Conservation (phyloP, 1,284 basidiomycete genomes). For the Neotropicomus parvogracilis region DNA sequence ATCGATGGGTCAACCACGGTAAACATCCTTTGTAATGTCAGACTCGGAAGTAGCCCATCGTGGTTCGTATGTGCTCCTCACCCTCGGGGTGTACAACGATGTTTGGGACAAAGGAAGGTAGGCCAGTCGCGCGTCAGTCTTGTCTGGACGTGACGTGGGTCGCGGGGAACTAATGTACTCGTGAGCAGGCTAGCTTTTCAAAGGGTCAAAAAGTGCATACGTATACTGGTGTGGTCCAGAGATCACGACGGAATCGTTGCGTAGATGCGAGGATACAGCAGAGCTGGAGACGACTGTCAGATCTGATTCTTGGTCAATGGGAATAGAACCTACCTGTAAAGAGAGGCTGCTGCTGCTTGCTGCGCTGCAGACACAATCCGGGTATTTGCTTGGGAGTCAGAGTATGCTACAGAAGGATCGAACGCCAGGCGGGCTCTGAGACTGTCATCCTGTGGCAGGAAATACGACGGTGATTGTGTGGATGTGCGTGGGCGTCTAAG, state of each 20-base stretch:
- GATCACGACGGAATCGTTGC: slow-evolving; percentile 1
- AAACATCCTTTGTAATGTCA: slow-evolving; percentile 23
- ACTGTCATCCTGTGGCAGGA: not conserved
- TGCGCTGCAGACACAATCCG: slow-evolving; percentile 3
- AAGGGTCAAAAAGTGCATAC: slow-evolving; percentile 22
- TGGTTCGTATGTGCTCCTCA: slow-evolving; percentile 8
- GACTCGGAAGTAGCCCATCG: slow-evolving; percentile 31
- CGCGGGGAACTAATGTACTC: slow-evolving; percentile 15
- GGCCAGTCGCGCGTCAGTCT: not conserved
- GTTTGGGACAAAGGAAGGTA: not conserved
- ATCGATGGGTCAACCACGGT: slow-evolving; percentile 14
- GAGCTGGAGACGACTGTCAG: slow-evolving; percentile 34
- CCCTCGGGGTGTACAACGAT: not conserved
- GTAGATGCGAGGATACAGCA: slow-evolving; percentile 46
- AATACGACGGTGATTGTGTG: slow-evolving; percentile 2
- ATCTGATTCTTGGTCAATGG: too few species aligned
- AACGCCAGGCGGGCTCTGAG: slow-evolving; percentile 21
- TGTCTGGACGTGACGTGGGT: slow-evolving; percentile 3
- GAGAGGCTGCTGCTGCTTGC: slow-evolving; percentile 36
- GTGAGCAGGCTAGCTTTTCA: slow-evolving; percentile 5
- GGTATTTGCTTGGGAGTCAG: slow-evolving; percentile 12
- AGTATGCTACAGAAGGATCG: slow-evolving; percentile 49
- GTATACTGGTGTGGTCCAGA: slow-evolving; percentile 10
- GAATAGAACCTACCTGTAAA: slow-evolving; percentile 51
- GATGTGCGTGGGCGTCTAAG: slow-evolving; percentile 4